Base-by-base conservation (phyloP, 2,329 filamentous ascomycete genomes). In the Ophiosphaerella korrae region DNA sequence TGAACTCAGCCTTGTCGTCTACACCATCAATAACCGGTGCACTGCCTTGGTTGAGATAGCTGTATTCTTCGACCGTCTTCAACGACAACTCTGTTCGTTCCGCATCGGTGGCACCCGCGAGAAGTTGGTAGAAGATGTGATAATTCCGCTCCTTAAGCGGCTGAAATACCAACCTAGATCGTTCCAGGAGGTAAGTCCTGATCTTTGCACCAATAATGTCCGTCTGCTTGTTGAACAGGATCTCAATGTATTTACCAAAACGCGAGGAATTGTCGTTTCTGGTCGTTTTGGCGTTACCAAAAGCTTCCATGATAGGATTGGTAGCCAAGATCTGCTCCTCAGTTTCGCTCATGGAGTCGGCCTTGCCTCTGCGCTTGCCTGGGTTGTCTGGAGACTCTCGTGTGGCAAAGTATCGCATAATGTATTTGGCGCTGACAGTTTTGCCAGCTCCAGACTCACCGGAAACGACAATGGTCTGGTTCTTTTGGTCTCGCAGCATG, bases 221-320 rank as follows among this genome's bases (percentile, higher is more conserved):
- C 56, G 91, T 96, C 68, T 88, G 85, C 57, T 90, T 85, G 77
- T 97, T 92, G 75, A 99, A 99, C 91, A 97, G 93, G 73, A 99
- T 99, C 79, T 99, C 94, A 66, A 99, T 97, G 75, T 99, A 99
- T 82, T 99, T 99, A 74, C 94, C 94, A 76, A 99, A 99, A 69
- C 94, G 86, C 36, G 94, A 99, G 38, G 94, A 99, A 78, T 99
- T 99, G 78, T 99, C 94, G 78, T 99, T 99, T 74, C 94, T 85
- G 9, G 94, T 99, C n/a, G 94, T 99, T 80, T 99, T 99, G 47
- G 94, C 94, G 79, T 99, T 99, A 74, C 94, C 94, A 71, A 99
- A 99, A 31, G 94, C 93, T 84, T 99, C 94, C 94, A 99, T 99
- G 73, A 99, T 96, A 34, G 94, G 94, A 74, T 99, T 99, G 46